These are phyloP conservation scores for Phytophthora sojae DNA, from an alignment of 352 stramenopile species.

Conservation along the genomic window DNA sequence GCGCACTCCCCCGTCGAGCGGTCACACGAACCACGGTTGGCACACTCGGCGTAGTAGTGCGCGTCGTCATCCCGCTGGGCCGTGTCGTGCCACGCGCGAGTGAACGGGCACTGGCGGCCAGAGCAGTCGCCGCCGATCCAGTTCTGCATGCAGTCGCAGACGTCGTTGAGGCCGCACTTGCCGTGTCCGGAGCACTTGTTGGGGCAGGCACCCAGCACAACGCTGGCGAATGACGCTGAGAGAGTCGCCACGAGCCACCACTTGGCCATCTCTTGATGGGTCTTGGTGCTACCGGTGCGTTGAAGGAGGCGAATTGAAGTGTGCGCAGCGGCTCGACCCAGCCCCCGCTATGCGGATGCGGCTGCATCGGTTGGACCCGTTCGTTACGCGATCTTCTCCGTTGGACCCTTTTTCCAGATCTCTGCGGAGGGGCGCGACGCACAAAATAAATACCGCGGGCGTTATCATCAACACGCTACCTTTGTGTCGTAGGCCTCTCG, in stretches of 20 bases:
- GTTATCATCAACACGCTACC: no score
- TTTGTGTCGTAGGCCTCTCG: no score
- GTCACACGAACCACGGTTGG: conserved; percentile 80
- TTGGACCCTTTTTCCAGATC: no score
- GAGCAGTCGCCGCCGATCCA: conserved; percentile 74
- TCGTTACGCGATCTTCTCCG: no score
- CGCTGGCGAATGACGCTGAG: conserved; percentile 35
- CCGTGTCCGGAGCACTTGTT: conserved; percentile 77
- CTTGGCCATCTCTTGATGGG: conserved; percentile 26
- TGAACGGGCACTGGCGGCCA: conserved; percentile 50
- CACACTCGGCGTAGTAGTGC: conserved; percentile 64
- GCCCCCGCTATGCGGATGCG: no score
- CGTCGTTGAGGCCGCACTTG: conserved; percentile 61
- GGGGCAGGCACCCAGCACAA: conserved; percentile 51
- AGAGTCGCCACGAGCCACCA: conserved; percentile 50
- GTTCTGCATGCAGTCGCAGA: conserved; percentile 71
- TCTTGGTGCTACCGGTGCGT: conserved; percentile 4
- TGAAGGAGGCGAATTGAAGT: conserved; percentile 23
- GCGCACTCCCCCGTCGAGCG: conserved; percentile 68
- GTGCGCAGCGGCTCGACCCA: not conserved
- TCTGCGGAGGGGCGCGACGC: no score
- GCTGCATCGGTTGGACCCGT: no score
- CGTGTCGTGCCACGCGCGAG: conserved; percentile 70
- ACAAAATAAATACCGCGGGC: no score
- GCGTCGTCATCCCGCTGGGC: conserved; percentile 52